Percentiles rank a stretch among this genome's conserved stretches.
These are phyloP conservation scores for Candida insectorum DNA, from an alignment of 805 yeast genomes.

Conservation along the genomic window DNA sequence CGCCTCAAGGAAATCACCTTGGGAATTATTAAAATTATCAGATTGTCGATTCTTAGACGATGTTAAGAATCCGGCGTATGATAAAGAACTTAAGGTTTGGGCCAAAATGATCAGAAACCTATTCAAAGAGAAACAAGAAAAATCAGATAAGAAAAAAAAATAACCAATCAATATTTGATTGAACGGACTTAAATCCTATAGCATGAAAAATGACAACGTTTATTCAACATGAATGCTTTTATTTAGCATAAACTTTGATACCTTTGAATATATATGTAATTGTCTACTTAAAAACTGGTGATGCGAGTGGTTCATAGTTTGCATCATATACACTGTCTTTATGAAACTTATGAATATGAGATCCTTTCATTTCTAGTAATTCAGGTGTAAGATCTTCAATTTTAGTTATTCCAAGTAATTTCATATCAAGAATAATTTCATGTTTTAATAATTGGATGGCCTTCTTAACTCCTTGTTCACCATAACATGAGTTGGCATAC, in stretches of 20 bases:
- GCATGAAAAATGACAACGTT: too few relatives aligned
- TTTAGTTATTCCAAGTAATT: slow-evolving; percentile 67
- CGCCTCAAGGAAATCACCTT: slow-evolving; percentile 64
- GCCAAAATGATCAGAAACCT: slow-evolving; percentile 35
- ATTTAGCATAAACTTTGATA: too few relatives aligned
- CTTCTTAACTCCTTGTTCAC: slow-evolving; percentile 60
- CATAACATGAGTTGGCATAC: slow-evolving; percentile 61
- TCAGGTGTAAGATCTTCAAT: slow-evolving; percentile 46
- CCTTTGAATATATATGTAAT: background rate
- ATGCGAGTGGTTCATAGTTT: slow-evolving; percentile 11
- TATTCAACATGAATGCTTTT: too few relatives aligned
- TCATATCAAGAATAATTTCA: slow-evolving; percentile 75
- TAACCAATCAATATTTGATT: too few relatives aligned
- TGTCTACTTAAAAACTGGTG: slow-evolving; percentile 4
- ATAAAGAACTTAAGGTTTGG: slow-evolving; percentile 39
- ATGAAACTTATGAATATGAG: slow-evolving; percentile 10
- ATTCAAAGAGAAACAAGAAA: slow-evolving; percentile 8
- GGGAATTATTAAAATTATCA: slow-evolving; percentile 48
- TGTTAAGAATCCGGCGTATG: slow-evolving; percentile 27
- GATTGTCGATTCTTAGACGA: slow-evolving; percentile 21
- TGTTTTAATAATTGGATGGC: slow-evolving; percentile 61
- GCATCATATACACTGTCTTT: slow-evolving; percentile 12
- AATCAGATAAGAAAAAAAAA: too few relatives aligned
- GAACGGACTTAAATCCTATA: too few relatives aligned
- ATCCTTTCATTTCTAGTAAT: slow-evolving; percentile 32